phyloP scores from a whole-genome alignment of 805 yeast species.

The Zygosaccharomyces lentus region DNA sequence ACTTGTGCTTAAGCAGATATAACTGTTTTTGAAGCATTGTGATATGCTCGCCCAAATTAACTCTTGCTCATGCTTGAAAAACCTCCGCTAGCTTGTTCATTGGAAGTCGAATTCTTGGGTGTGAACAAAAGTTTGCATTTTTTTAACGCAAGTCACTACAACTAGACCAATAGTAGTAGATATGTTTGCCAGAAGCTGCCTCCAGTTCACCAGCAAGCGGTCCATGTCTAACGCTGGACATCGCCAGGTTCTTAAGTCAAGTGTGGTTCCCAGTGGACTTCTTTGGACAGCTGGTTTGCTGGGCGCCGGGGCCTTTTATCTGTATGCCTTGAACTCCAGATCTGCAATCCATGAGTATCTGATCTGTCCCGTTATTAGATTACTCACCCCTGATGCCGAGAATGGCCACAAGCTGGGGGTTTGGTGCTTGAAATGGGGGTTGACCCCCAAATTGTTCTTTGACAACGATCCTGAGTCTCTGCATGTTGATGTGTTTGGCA shows the following conservation, averaged over 20 bases:
- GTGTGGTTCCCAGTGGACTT: slow-evolving; percentile 17
- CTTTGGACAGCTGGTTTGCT: slow-evolving; percentile 25
- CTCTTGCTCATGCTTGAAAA: not conserved
- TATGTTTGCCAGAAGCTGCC: slow-evolving; percentile 13
- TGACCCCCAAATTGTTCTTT: slow-evolving; percentile 56
- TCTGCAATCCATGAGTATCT: slow-evolving; percentile 80
- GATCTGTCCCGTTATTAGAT: slow-evolving; percentile 70
- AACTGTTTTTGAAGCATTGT: not conserved
- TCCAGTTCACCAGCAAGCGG: slow-evolving; percentile 12
- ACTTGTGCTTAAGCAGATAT: not conserved
- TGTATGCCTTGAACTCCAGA: slow-evolving; percentile 68
- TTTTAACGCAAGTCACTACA: not conserved
- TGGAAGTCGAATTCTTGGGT: not conserved
- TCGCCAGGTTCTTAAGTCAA: slow-evolving; percentile 16
- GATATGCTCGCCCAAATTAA: not conserved
- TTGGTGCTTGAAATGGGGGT: slow-evolving; percentile 59
- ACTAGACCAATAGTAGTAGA: not conserved
- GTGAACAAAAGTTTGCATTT: slow-evolving; percentile 1
- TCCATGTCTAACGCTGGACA: slow-evolving; percentile 8
- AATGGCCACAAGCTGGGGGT: slow-evolving; percentile 78
- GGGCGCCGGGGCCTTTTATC: slow-evolving; percentile 41
- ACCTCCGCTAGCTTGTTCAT: not conserved
- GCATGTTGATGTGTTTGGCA: slow-evolving; percentile 62
- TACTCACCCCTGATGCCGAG: slow-evolving; percentile 70
- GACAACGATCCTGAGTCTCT: slow-evolving; percentile 51